Conservation (phyloP, 73 alveolate genomes). For the Stentor roeselii region DNA sequence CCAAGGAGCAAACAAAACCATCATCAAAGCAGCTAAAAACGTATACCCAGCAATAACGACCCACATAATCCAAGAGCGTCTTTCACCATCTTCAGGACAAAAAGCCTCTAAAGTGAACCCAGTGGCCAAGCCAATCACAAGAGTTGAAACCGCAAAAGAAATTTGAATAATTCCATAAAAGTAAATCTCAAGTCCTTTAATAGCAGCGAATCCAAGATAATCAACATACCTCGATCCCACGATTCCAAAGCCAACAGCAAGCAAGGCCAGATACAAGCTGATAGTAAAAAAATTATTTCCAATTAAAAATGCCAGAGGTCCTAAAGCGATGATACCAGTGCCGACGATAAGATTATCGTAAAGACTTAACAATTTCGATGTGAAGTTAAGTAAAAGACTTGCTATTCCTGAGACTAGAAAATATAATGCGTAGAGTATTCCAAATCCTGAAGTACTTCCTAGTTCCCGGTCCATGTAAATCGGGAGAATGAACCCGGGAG, state of each 20-base stretch:
- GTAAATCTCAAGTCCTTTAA: neutral
- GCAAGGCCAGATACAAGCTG: neutral
- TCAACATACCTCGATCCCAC: neutral
- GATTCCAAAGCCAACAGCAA: neutral
- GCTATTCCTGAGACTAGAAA: no score
- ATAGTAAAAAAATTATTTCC: neutral
- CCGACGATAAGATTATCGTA: neutral
- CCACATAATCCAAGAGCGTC: constrained; percentile 13
- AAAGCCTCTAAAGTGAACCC: constrained; percentile 5
- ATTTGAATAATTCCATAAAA: neutral
- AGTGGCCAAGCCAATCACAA: neutral
- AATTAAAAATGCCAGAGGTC: neutral
- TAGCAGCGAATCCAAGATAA: neutral
- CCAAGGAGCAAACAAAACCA: no score
- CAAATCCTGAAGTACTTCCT: constrained; percentile 13
- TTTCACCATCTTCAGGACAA: constrained; percentile 24
- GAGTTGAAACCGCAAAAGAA: neutral
- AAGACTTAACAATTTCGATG: neutral
- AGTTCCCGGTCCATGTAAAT: constrained; percentile 21
- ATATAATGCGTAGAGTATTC: neutral
- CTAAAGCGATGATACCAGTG: neutral
- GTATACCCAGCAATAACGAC: neutral
- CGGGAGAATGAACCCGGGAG: no score
- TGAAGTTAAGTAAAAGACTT: no score
- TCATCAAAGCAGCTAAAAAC: neutral